phyloP scores from a whole-genome alignment of 257 asterid genomes.

The Ajuga chamaepitys region DNA sequence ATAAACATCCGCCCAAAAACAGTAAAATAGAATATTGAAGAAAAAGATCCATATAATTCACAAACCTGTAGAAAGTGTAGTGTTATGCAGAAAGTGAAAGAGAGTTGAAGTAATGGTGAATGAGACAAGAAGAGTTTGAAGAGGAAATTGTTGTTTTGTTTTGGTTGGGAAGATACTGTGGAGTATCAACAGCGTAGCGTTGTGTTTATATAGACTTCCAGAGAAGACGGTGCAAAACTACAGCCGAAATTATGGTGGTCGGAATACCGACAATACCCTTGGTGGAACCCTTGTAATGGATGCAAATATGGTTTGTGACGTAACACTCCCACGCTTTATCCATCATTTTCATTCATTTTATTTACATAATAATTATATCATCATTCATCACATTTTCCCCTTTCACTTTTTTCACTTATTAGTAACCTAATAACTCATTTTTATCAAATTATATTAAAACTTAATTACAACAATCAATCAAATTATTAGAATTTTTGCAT shows the following conservation, averaged over 20 bases:
- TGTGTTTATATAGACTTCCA: conserved; percentile 12
- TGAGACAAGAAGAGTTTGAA: neutral
- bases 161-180: neutral
- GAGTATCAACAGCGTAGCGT: neutral
- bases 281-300: conserved; percentile 18
- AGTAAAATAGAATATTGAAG: neutral
- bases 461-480: no score
- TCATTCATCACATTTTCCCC: no score
- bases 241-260: neutral
- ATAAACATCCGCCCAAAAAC: neutral
- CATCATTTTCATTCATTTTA: no score
- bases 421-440: no score
- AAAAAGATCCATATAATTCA: neutral
- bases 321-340: no score
- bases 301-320: no score
- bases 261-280: conserved; percentile 21
- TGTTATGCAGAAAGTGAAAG: no score
- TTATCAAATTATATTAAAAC: no score
- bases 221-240: neutral
- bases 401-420: no score
- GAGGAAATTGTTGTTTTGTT: neutral
- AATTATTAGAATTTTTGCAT: no score
- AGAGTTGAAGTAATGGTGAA: neutral
- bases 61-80: no score
- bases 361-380: no score